Percentiles rank a stretch among this genome's conserved stretches.
Conservation (phyloP, 1,139 yeast genomes). For the Hyphopichia wangnamkhiaoensis region DNA sequence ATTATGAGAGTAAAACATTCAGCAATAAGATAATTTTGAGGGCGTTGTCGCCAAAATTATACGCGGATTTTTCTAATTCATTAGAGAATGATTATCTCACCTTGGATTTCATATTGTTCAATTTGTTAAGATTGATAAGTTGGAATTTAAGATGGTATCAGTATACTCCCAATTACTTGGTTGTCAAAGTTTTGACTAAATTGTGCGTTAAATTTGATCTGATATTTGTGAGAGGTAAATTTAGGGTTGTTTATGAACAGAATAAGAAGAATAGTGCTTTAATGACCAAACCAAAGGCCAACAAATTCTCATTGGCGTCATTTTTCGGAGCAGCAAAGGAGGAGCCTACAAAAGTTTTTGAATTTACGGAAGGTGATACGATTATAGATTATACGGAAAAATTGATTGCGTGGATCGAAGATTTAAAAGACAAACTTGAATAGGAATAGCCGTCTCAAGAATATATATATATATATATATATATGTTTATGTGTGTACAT, state of each 20-base stretch:
- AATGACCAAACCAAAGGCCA: constrained; percentile 12
- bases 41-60: constrained; percentile 20
- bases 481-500: too few relatives aligned
- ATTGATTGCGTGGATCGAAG: constrained; percentile 34
- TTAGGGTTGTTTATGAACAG: constrained; percentile 37
- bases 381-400: constrained; percentile 34
- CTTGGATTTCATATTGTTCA: constrained; percentile 36
- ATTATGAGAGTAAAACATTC: constrained; percentile 28
- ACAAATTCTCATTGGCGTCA: constrained; percentile 15
- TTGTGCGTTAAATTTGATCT: constrained; percentile 33
- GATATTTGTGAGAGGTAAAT: constrained; percentile 31
- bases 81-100: constrained; percentile 32
- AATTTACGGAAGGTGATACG: constrained; percentile 36
- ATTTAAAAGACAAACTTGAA: constrained; percentile 10
- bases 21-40: constrained; percentile 39
- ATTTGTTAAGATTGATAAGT: constrained; percentile 35
- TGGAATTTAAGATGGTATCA: constrained; percentile 49
- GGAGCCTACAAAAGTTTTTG: constrained; percentile 16
- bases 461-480: too few relatives aligned
- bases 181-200: constrained; percentile 29
- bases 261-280: constrained; percentile 21
- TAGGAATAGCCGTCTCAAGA: too few relatives aligned
- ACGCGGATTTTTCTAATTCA: constrained; percentile 24
- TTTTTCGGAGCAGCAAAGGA: constrained; percentile 13
- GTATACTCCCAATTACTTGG: constrained; percentile 33